These are phyloP conservation scores for Mortierella hygrophila DNA, from an alignment of 192 early-diverging fungal genomes.

Conservation along the genomic window DNA sequence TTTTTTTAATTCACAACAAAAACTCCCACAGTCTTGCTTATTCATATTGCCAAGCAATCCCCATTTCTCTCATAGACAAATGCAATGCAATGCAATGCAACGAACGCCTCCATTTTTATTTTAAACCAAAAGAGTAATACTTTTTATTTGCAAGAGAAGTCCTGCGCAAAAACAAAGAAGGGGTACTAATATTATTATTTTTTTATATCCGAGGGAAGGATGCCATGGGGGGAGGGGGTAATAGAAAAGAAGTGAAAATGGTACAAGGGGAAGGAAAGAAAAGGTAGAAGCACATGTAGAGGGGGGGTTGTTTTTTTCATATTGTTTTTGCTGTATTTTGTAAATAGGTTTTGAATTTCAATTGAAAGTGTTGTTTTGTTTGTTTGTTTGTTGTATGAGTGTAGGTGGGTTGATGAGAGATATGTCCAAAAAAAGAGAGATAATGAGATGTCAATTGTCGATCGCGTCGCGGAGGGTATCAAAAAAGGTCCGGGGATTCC, in stretches of 20 bases:
- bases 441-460: neutral
- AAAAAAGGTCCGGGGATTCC: conserved; percentile 10
- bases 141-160: neutral
- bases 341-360: neutral
- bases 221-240: neutral
- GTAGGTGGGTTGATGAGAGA: neutral
- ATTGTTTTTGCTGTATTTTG: neutral
- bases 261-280: neutral
- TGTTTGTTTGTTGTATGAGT: conserved; percentile 11
- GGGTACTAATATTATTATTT: neutral
- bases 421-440: neutral
- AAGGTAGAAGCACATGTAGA: neutral
- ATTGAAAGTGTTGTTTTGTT: neutral
- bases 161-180: neutral
- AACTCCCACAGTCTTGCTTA: no score
- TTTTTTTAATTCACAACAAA: no score
- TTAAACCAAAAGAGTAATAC: neutral
- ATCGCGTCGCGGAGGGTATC: conserved; percentile 7
- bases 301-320: neutral
- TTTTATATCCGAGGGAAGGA: neutral
- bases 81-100: no score
- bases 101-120: neutral
- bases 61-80: no score
- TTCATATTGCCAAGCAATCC: no score
- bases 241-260: neutral